Evolutionary conservation across 129 eudicot species (phyloP), one percentile per base, ranked within the genome.

Genomic region (Flaveria brownii): DNA sequence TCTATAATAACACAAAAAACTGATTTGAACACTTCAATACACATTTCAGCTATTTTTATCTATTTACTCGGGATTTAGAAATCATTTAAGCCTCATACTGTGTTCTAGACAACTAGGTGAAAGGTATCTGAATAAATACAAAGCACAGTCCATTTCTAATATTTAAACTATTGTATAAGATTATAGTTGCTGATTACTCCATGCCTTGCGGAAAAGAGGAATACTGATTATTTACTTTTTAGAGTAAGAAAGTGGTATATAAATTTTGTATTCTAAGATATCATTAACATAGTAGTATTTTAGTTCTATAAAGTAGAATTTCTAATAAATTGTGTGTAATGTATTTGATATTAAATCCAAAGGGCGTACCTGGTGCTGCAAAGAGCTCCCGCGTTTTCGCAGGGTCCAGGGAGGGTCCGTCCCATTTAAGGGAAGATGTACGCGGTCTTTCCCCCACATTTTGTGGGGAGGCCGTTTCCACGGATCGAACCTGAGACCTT

Each of bases 31-130:
- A 46, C 71, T 28, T 42, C n/a, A 5, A 61, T 74, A 45, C 28
- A 26, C 39, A 75, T 33, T 61, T 54, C 18, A 72, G 42, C 64
- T 72, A n/a, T 33, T 71, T 9, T 10, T 12, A 57, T 57, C 15
- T 23, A 57, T 60, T 60, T 60, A 60, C 66, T 14, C 41, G 3
- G 41, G 41, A 25, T 60, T 60, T 60, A 60, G 66, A 60, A 60
- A 60, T 60, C 66, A 60, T 60, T 60, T 60, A 60, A 60, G 41
- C 41, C 67, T 23, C 18, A 60, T 23, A 25, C 17, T 33, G 41
- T 60, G 26, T 25, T 25, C 67, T 36, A 60, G 17, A 14, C 67
- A 26, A 60, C 67, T 23, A 25, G 67, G 67, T 22, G 64, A 25
- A 60, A 12, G 41, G 5, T 25, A 23, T 60, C 67, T 25, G 67